A percentile compares a stretch with the other conserved stretches of the same genome.
Conservation (phyloP, 1,139 yeast species). For the Candida freyschussii region DNA sequence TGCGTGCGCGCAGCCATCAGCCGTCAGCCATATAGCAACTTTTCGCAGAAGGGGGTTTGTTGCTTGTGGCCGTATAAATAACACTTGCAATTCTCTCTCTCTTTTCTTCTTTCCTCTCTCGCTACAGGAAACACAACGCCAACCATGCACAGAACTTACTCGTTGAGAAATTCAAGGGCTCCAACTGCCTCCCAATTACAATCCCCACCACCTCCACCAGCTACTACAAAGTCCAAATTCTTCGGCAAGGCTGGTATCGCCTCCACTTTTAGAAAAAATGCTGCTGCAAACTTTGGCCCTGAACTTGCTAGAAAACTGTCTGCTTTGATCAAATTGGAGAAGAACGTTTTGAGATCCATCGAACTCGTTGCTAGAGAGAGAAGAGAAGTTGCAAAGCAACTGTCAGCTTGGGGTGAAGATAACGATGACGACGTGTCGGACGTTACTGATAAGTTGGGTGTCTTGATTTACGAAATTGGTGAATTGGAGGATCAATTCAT, state of each 20-base stretch:
- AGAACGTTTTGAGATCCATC: constrained; percentile 72
- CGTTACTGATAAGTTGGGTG: constrained; percentile 83
- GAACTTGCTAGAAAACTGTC: constrained; percentile 74
- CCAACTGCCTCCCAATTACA: constrained; percentile 80
- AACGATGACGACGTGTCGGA: constrained; percentile 83
- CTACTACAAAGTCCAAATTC: constrained; percentile 63
- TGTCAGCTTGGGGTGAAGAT: constrained; percentile 80
- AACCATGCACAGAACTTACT: constrained; percentile 72
- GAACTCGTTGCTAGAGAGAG: constrained; percentile 77
- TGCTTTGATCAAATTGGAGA: constrained; percentile 75
- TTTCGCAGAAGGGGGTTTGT: no score
- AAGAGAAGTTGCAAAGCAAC: constrained; percentile 78
- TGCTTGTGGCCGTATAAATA: no score
- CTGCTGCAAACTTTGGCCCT: constrained; percentile 76
- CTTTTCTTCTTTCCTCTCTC: not conserved
- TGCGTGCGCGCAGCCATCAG: no score
- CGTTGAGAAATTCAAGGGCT: constrained; percentile 72
- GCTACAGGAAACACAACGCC: not conserved
- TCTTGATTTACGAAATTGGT: constrained; percentile 74
- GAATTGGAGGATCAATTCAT: constrained; percentile 85
- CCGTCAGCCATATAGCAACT: no score
- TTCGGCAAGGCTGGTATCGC: constrained; percentile 71
- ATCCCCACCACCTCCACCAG: constrained; percentile 76
- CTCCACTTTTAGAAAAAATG: constrained; percentile 58
- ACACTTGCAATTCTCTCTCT: no score